Base-by-base conservation (phyloP, 192 early-diverging fungal genomes). In the Podila horticola region DNA sequence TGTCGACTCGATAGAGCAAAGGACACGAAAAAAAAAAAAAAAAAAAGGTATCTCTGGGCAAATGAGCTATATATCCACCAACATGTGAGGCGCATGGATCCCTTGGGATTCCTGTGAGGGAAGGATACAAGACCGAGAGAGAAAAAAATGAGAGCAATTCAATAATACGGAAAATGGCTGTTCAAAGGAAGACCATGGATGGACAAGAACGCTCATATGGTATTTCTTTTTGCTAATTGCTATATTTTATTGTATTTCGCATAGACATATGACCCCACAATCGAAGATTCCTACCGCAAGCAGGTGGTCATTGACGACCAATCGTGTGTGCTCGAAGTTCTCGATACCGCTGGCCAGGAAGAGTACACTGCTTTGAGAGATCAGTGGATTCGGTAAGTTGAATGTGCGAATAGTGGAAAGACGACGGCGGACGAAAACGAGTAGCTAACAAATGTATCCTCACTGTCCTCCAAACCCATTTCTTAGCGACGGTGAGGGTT, bases 181-280 rank as follows among this genome's bases (percentile, higher is more conserved):
- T 55, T 24, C 20, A 10, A 19, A 24, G 52, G 24, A n/a, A 22
- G 8, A 55, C n/a, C 20, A 55, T 55, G 52, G 52, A 26, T 9
- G 9, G 8, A 55, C 2, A 22, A 9, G 24, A 26, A 55, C 19
- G 24, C 22, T 1, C 51, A 52, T 22, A 20, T 6, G 8, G 24
- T 11, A 55, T 12, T 26, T 55, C 52, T 15, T 26, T 29, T 0
- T 50, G 33, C 58, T 19, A 58, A 33, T 69, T 19, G 22, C 28
- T 66, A n/a, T 51, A 10, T 59, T 45, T 3, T 30, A 24, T n/a
- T 65, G 89, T 84, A 58, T 85, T 88, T 45, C 41, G 41, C 10
- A 87, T 90, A 93, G 88, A 98, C 95, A 79, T 99, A 98, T 81
- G 96, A 98, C 86, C 98, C 98, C 33, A 99, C 98, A 11, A 99